Conservation (phyloP, 2,329 filamentous ascomycete species). For the Aspergillus ustus region DNA sequence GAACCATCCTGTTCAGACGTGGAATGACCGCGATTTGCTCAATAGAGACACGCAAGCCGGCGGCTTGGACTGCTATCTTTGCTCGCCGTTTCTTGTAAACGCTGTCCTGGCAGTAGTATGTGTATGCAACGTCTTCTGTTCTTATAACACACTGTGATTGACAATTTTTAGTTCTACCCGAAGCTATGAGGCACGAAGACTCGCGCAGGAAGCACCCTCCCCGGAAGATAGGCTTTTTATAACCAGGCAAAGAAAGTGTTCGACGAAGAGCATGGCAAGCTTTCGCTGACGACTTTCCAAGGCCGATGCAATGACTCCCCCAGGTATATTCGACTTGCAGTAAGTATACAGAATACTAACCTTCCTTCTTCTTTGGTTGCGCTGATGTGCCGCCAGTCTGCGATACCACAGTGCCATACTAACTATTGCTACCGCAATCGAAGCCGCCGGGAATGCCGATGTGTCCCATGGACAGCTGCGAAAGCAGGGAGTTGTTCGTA, state of each 20-base stretch:
- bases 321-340: too few species aligned
- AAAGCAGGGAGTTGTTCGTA: not conserved
- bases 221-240: not conserved
- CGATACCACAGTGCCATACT: too few species aligned
- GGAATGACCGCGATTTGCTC: not conserved
- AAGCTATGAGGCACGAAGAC: too few species aligned
- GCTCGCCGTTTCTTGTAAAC: not conserved
- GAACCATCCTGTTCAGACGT: not conserved
- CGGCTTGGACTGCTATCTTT: not conserved
- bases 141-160: too few species aligned
- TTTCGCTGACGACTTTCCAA: conserved; percentile 3
- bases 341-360: too few species aligned
- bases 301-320: not conserved
- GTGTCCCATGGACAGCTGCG: not conserved
- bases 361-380: too few species aligned
- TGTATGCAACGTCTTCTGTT: not conserved
- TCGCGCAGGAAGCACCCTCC: too few species aligned
- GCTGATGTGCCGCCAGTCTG: too few species aligned
- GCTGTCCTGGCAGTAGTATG: not conserved
- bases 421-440: too few species aligned
- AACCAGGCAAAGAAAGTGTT: not conserved
- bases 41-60: not conserved
- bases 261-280: not conserved
- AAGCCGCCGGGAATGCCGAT: too few species aligned
- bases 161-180: too few species aligned